Conservation (phyloP, 768 basidiomycete genomes). For the Pulveroboletus sp. region DNA sequence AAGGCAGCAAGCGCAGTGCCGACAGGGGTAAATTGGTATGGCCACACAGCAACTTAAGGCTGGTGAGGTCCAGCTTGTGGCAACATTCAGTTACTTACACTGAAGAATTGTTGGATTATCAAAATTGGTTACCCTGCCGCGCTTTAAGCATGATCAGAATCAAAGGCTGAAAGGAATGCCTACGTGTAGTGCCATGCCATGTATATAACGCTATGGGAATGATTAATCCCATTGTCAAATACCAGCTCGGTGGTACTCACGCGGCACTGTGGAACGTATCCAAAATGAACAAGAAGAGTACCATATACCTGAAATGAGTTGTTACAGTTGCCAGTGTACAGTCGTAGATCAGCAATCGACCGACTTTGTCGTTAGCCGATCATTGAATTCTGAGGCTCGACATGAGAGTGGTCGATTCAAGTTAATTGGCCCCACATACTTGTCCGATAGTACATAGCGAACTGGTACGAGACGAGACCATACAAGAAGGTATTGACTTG, state of each 20-base stretch:
- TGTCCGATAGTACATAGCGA: conserved; percentile 35
- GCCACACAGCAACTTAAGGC: conserved; percentile 40
- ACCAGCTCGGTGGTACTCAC: neutral
- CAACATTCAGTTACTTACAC: neutral
- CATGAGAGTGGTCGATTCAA: neutral
- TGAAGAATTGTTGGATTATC: conserved; percentile 10
- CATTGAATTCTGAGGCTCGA: conserved; percentile 6
- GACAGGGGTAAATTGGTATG: conserved; percentile 48
- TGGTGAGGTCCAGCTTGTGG: too few relatives aligned
- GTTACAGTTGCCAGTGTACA: neutral
- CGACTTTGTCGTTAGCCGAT: conserved; percentile 4
- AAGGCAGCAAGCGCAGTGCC: conserved; percentile 46
- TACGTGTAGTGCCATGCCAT: conserved; percentile 8
- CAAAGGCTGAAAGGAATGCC: neutral
- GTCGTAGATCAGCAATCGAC: neutral
- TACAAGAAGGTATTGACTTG: conserved; percentile 29
- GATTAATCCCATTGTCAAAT: neutral
- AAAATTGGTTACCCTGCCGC: conserved; percentile 14
- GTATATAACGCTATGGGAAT: neutral
- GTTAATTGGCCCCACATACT: neutral
- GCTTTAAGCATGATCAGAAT: neutral
- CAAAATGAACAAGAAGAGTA: conserved; percentile 9
- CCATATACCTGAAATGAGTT: conserved; percentile 3
- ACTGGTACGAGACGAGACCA: conserved; percentile 41
- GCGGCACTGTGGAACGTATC: conserved; percentile 15